A percentile compares a stretch with the other conserved stretches of the same genome.
Conservation (phyloP, 164 flowering plant species). For the Vitis cinerea region DNA sequence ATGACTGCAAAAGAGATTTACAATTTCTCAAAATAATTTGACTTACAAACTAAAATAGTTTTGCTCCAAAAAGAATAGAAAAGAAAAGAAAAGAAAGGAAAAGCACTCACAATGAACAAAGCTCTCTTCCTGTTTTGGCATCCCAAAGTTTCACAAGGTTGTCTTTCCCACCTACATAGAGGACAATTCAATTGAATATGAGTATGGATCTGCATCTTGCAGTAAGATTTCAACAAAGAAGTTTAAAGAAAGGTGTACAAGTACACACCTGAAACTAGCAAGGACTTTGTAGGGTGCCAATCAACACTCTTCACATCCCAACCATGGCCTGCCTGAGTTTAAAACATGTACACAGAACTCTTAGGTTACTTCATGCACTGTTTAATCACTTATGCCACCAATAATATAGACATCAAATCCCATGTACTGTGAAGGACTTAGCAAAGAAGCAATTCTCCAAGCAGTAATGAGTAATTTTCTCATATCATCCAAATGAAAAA, state of each 20-base stretch:
- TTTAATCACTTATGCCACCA: not conserved
- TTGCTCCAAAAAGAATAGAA: not conserved
- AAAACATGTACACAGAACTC: slow-evolving; percentile 42
- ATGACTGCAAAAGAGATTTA: slow-evolving; percentile 61
- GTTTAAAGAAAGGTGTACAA: not conserved
- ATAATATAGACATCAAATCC: not conserved
- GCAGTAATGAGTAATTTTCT: no score
- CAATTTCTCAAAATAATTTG: slow-evolving; percentile 7
- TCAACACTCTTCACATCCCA: slow-evolving; percentile 99
- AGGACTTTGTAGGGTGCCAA: slow-evolving; percentile 99
- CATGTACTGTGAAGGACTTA: not conserved
- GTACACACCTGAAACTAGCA: slow-evolving; percentile 80
- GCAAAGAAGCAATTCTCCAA: no score
- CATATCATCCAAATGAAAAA: no score
- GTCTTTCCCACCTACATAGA: slow-evolving; percentile 85
- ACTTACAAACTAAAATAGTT: not conserved
- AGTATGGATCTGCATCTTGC: not conserved
- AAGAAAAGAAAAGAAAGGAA: not conserved
- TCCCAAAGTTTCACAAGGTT: slow-evolving; percentile 99
- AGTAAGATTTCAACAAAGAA: not conserved
- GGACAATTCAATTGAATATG: slow-evolving; percentile 2
- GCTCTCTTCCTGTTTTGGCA: slow-evolving; percentile 90
- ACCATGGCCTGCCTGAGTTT: slow-evolving; percentile 99
- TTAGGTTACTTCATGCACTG: slow-evolving; percentile 37
- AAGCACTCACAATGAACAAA: slow-evolving; percentile 80